phyloP scores from a whole-genome alignment of 805 yeast genomes.

The Wickerhamomyces sydowiorum region DNA sequence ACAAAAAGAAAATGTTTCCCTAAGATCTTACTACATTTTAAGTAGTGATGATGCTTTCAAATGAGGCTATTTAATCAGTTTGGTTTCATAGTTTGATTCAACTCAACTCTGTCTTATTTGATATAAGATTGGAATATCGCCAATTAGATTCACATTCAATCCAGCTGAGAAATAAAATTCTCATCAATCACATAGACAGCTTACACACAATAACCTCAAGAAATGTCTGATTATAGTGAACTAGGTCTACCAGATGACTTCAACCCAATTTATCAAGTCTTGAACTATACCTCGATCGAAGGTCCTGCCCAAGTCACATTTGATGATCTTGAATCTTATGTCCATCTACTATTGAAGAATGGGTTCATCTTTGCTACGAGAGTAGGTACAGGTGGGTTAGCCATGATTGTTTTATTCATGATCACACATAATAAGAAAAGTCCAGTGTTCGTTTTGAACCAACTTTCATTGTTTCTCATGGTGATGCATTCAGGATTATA shows the following conservation, averaged over 20 bases:
- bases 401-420: conserved; percentile 41
- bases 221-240: neutral
- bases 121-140: too few species aligned
- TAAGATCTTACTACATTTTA: too few species aligned
- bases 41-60: neutral
- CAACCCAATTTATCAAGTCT: conserved; percentile 18
- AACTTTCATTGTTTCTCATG: conserved; percentile 47
- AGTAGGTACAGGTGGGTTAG: conserved; percentile 47
- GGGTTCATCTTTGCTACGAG: conserved; percentile 51
- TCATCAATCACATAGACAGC: too few species aligned
- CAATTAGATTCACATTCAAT: too few species aligned
- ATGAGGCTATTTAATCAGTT: neutral
- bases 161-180: too few species aligned
- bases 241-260: conserved; percentile 10
- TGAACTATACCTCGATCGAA: conserved; percentile 37
- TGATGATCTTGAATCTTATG: conserved; percentile 34
- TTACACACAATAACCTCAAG: neutral
- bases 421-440: conserved; percentile 49
- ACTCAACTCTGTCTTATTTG: too few species aligned
- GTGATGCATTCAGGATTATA: conserved; percentile 58
- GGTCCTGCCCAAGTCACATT: conserved; percentile 36
- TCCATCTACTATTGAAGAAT: conserved; percentile 28
- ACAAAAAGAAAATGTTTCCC: neutral
- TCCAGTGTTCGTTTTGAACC: conserved; percentile 72
- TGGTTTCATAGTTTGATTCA: neutral